Base-by-base conservation (phyloP, 1,284 basidiomycete species). In the Moniliophthora roreri region DNA sequence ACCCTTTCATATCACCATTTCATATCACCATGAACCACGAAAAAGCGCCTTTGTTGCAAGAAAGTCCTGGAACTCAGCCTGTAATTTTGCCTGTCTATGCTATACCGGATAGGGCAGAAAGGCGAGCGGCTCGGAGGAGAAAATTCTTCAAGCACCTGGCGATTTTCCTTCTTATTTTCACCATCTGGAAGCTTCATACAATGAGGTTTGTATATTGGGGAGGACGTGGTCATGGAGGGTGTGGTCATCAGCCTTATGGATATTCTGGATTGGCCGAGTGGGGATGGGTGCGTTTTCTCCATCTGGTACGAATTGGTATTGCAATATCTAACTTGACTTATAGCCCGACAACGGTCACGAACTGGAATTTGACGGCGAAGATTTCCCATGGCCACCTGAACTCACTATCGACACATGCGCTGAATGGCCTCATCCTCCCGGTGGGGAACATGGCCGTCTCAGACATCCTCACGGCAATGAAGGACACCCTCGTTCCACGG, bases 341-440 rank as follows among this genome's bases (percentile, higher is more conserved):
- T 32, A 46, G 44, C 23, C 24, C 18, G 44, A 46, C 11, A 6
- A 15, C 3, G 28, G 28, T 32, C 28, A 32, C 11, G 28, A 32
- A 11, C 6, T 18, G 24, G n/a, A 46, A 28, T 24, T 11, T 13
- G n/a, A 23, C 16, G 24, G n/a, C 16, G 21, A 32, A 28, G 44
- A 32, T 15, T 46, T 46, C 16, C 44, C 44, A 4, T 46, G 44
- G 44, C 48, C 51, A 2, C 48, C 51, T n/a, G 50, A 53, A 7
- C 3, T 56, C 10, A 51, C 48, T 3, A n/a, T 53, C 16, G 48
- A 48, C 16, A 16, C 50, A 3, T 56, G 55, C 41, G 51, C 51
- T 18, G 34, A 56, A 26, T 56, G 55, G 55, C 38, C 48, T 10
- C 48, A 52, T 13, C 40, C 20, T 36, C 32, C 32, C 40, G 18